These are phyloP conservation scores for Rutstroemia sp. DNA, from an alignment of 2,329 filamentous ascomycete species.

Conservation along the genomic window DNA sequence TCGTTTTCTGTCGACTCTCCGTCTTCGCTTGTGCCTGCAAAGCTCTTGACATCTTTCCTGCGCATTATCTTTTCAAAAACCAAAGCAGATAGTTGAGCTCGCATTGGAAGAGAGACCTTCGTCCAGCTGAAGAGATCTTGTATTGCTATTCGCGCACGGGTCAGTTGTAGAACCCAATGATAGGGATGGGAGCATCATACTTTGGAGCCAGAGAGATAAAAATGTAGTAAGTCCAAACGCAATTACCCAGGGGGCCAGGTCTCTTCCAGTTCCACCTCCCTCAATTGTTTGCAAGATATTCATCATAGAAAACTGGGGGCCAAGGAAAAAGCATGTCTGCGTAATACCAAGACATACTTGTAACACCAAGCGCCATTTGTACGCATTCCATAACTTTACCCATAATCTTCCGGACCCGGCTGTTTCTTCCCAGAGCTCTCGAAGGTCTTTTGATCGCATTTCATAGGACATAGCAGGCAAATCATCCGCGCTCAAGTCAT, in stretches of 20 bases:
- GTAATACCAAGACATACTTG: constrained; percentile 14
- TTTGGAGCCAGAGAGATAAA: constrained; percentile 35
- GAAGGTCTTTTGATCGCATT: constrained; percentile 42
- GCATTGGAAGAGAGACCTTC: constrained; percentile 41
- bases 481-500: constrained; percentile 51
- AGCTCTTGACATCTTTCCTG: constrained; percentile 56
- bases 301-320: constrained; percentile 16
- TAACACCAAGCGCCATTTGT: constrained; percentile 35
- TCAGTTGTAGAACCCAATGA: constrained; percentile 7
- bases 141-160: constrained; percentile 57
- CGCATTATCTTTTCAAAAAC: constrained; percentile 71
- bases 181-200: constrained; percentile 13
- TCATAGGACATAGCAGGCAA: constrained; percentile 51
- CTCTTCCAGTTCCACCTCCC: not conserved
- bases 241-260: constrained; percentile 15
- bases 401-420: not conserved
- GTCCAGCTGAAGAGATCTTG: constrained; percentile 41
- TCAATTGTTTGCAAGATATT: constrained; percentile 20
- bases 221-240: constrained; percentile 30
- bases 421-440: constrained; percentile 36
- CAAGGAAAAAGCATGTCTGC: constrained; percentile 13
- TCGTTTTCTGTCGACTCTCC: constrained; percentile 37
- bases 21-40: constrained; percentile 33
- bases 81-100: constrained; percentile 60
- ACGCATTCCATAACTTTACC: constrained; percentile 41